phyloP scores from a whole-genome alignment of 257 asterid genomes.

The Rehmannia glutinosa region DNA sequence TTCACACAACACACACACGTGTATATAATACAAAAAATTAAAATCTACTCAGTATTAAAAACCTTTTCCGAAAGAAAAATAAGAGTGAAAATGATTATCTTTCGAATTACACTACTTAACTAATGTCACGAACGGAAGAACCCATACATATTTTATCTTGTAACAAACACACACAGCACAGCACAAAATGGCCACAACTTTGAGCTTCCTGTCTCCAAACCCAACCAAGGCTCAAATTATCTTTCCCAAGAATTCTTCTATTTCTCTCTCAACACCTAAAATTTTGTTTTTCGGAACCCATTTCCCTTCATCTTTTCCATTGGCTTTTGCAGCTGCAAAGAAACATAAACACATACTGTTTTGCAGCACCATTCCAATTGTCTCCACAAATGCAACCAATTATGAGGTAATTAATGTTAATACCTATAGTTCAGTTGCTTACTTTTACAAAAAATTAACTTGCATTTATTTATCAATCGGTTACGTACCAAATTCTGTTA shows the following conservation, averaged over 20 bases:
- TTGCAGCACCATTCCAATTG: slow-evolving; percentile 46
- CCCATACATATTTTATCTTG: slow-evolving; percentile 12
- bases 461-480: too few relatives aligned
- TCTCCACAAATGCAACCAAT: slow-evolving; percentile 55
- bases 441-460: too few relatives aligned
- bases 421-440: too few relatives aligned
- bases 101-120: too few relatives aligned
- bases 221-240: slow-evolving; percentile 15
- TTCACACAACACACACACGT: too few relatives aligned
- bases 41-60: too few relatives aligned
- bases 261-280: slow-evolving; percentile 24
- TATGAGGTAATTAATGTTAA: slow-evolving; percentile 62
- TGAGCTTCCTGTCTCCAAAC: slow-evolving; percentile 25
- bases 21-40: too few relatives aligned
- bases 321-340: slow-evolving; percentile 18
- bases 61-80: too few relatives aligned
- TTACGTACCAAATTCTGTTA: too few relatives aligned
- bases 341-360: slow-evolving; percentile 24
- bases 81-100: too few relatives aligned
- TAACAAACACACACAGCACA: background rate
- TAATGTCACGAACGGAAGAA: too few relatives aligned
- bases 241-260: background rate
- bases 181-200: slow-evolving; percentile 32
- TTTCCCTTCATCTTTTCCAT: slow-evolving; percentile 21
- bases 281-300: slow-evolving; percentile 10